Evolutionary conservation across 371 early-diverging fungal species (phyloP), one percentile per base, ranked within the genome.

Genomic region (Nosema granulosis): DNA sequence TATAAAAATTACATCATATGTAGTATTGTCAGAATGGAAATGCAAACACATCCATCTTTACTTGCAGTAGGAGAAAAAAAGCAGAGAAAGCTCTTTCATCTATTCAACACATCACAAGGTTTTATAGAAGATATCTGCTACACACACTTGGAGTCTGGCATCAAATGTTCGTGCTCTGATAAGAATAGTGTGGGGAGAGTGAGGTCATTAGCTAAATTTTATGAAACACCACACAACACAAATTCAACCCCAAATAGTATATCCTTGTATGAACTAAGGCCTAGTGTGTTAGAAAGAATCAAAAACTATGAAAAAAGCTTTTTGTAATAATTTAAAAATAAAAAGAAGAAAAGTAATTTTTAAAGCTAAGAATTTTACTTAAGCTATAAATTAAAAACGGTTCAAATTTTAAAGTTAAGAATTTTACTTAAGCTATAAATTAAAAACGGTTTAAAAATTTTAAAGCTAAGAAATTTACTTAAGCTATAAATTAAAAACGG

Each of bases 241-340:
- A 59, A n/a, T 29, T 31, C n/a, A 6, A 9, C 32, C 3, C 32
- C 26, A 13, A 59, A 59, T 59, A 59, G 20, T 31, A 32, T 2
- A 59, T 1, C 3, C 12, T 13, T 3, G 18, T 13, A 35, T 3
- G 1, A n/a, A 9, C 6, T 52, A 52, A 24, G 54, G 24, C 20
- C 24, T 20, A 12, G 6, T 35, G 63, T 63, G 4, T 13, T 13
- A 32, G 63, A 63, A 6, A 63, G 20, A 63, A n/a, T 63, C 12
- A 63, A 37, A 63, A 35, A 35, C 26, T 63, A n/a, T 20, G 63
- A 63, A 63, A n/a, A n/a, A n/a, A n/a, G n/a, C n/a, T n/a, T n/a
- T n/a, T n/a, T n/a, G n/a, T n/a, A n/a, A n/a, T n/a, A n/a, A n/a
- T n/a, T n/a, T n/a, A n/a, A n/a, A n/a, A n/a, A n/a, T n/a, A n/a